phyloP scores from a whole-genome alignment of 345 rosid genomes.

The Eucalyptus regnans region DNA sequence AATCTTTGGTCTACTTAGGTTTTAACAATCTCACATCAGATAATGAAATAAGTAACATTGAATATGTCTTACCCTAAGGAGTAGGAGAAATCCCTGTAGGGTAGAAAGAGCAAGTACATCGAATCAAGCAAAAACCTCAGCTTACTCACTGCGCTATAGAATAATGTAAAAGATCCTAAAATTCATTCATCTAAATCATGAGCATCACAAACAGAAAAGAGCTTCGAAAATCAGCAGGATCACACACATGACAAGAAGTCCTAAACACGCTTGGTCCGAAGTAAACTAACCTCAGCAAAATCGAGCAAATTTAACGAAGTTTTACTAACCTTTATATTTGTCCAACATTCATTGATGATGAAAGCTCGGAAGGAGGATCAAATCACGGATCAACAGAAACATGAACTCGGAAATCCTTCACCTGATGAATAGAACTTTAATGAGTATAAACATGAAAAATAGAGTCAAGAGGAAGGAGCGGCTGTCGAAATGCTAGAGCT shows the following conservation, averaged over 20 bases:
- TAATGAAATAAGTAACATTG: too few relatives aligned
- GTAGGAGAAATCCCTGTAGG: background rate
- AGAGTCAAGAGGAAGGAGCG: background rate
- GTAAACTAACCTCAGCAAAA: background rate
- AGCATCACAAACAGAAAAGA: background rate
- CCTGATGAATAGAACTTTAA: background rate
- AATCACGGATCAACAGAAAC: background rate
- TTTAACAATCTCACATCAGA: too few relatives aligned
- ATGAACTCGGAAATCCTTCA: background rate
- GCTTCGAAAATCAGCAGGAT: background rate
- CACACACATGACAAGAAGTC: background rate
- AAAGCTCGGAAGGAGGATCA: background rate
- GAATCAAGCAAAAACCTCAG: background rate
- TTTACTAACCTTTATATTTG: background rate
- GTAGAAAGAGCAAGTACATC: background rate
- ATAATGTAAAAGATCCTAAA: background rate
- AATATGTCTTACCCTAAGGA: too few relatives aligned
- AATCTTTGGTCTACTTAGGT: too few relatives aligned
- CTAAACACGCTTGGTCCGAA: background rate
- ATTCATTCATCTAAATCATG: background rate
- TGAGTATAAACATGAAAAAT: background rate
- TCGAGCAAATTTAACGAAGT: background rate
- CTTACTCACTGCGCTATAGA: background rate
- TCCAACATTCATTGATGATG: background rate
- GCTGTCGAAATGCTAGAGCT: background rate